Evolutionary conservation across 257 asterid genomes (phyloP), one percentile per base, ranked within the genome.

Genomic region (Nicotiana tomentosiformis): DNA sequence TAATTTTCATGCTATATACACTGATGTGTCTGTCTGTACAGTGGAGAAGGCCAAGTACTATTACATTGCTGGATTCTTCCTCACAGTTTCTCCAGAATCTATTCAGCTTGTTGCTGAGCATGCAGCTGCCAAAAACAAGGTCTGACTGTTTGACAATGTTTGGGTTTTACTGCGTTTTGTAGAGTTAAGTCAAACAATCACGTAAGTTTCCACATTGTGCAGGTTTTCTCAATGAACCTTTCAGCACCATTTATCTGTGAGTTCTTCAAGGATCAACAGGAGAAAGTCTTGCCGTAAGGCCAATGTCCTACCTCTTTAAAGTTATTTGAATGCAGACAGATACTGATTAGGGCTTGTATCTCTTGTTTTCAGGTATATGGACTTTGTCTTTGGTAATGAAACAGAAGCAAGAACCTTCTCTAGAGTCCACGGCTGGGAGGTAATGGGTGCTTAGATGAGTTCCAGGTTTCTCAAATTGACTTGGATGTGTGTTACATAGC

Each of bases 351-450:
- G 20, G n/a, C 76, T 83, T 68, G 56, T 57, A 51, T 56, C 68
- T 89, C 82, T 64, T 86, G 80, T 66, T 83, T 85, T 85, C 86
- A 96, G 98, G 85, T 96, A 92, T 77, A 72, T 82, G 84, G 98
- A 96, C 89, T 92, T 82, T 46, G 90, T 96, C 82, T 96, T 96
- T 80, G 98, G 99, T 82, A 95, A 92, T 83, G 99, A 95, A 86
- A 96, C 98, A 5, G 99, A 96, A 89, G 99, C 98, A 76, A 90
- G 92, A 88, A 82, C 95, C 82, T 91, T 96, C 89, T 88, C 99
- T 65, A 95, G 86, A 87, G 99, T 96, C 81, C 99, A 90, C 80
- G 98, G 98, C 85, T 95, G 98, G 98, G 97, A 96, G 98, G 99
- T 96, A 92, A 86, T 85, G 83, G 49, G 46, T 57, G 83, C 33